Percentiles rank a stretch among this genome's conserved stretches.
These are phyloP conservation scores for Larix kaempferi DNA, from an alignment of 75 land plant species.

Conservation along the genomic window DNA sequence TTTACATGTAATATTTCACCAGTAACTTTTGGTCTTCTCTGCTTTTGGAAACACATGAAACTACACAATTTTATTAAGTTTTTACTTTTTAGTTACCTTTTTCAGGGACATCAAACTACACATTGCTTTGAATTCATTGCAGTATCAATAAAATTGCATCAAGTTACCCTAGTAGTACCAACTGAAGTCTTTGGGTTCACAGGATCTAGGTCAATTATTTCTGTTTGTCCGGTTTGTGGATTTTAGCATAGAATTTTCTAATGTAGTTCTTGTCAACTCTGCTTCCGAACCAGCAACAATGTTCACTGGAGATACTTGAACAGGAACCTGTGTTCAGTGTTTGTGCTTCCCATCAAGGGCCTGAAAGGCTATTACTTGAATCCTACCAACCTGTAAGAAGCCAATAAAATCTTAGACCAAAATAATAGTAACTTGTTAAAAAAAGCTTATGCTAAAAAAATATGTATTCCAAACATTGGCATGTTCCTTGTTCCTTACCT, in stretches of 20 bases:
- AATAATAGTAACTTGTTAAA: neutral
- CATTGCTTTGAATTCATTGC: too few species aligned
- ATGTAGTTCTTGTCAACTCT: constrained; percentile 30
- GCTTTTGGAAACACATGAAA: too few species aligned
- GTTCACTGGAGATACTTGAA: constrained; percentile 17
- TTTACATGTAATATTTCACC: too few species aligned
- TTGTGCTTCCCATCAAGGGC: constrained; percentile 60
- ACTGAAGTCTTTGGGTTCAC: constrained; percentile 27
- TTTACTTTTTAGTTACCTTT: too few species aligned
- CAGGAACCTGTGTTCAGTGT: constrained; percentile 8
- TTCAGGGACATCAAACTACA: too few species aligned
- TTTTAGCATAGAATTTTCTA: too few species aligned
- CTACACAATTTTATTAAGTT: too few species aligned
- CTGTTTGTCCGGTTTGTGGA: neutral
- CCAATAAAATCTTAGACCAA: neutral
- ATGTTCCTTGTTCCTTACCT: constrained; percentile 21
- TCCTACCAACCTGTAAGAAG: constrained; percentile 69
- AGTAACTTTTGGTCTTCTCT: too few species aligned
- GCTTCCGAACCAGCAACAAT: too few species aligned
- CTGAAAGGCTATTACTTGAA: constrained; percentile 91
- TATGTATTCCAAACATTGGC: neutral
- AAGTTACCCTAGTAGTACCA: constrained; percentile 23
- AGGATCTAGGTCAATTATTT: constrained; percentile 30
- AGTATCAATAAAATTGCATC: too few species aligned
- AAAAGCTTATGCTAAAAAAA: neutral